Evolutionary conservation across 208 protist genomes (phyloP).

Genomic region (Leishmania guyanensis): DNA sequence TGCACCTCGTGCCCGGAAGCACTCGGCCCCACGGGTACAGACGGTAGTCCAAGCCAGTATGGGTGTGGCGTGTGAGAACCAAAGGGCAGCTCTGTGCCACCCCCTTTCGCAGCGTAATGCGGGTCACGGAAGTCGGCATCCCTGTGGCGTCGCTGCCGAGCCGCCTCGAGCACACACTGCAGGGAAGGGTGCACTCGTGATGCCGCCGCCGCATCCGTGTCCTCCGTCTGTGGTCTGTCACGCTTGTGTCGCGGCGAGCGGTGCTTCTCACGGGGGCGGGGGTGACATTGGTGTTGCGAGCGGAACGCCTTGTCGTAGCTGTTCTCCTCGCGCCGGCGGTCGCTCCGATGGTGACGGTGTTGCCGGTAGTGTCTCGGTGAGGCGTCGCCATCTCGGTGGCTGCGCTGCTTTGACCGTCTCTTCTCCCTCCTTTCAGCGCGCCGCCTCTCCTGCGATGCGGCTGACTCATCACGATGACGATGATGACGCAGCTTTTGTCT

Average conservation of each 20-base stretch:
- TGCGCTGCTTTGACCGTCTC: not conserved
- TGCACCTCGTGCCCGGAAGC: not conserved
- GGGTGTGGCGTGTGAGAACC: not conserved
- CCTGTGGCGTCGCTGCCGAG: not conserved
- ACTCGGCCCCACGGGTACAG: not conserved
- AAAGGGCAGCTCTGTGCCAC: not conserved
- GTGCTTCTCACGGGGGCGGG: not conserved
- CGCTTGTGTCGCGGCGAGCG: not conserved
- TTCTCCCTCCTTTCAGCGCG: not conserved
- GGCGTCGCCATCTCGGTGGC: not conserved
- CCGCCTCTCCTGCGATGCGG: not conserved
- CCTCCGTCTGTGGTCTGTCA: not conserved
- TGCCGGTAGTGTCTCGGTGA: not conserved
- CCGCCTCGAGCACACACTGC: not conserved
- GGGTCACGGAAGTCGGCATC: not conserved
- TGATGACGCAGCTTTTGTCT: not conserved
- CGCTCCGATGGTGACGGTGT: not conserved
- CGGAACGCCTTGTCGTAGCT: not conserved
- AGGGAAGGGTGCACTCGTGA: not conserved
- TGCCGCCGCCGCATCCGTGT: not conserved
- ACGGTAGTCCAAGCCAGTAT: not conserved
- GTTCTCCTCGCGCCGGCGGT: not conserved
- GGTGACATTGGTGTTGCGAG: conserved; percentile 4
- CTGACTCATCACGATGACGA: not conserved
- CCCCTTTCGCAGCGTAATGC: conserved; percentile 5